Evolutionary conservation across 1,284 basidiomycete species (phyloP), one percentile per base, ranked within the genome.

Genomic region (Malassezia vespertilionis): DNA sequence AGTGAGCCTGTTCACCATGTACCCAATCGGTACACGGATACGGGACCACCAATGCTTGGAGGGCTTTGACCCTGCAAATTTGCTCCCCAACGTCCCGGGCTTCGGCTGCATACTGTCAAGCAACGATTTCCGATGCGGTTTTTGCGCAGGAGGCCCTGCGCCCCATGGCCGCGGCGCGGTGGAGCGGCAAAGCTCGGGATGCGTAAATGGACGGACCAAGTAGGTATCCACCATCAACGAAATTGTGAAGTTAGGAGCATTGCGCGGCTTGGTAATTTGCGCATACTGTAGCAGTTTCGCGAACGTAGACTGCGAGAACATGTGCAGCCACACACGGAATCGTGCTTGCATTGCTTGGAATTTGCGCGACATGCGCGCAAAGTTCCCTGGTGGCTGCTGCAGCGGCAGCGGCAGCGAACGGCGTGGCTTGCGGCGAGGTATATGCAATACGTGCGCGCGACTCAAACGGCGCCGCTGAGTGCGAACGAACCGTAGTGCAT

Each of bases 141-240:
- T 21, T 14, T 27, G 31, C 8, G 31, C 35, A 8, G 44, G 38
- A 10, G 46, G 46, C 23, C 34, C 47, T 12, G 47, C 40, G 26
- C 47, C 47, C 47, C 47, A 44, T 12, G 47, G 41, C 17, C 41
- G 35, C 18, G 41, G 47, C 23, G 47, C 41, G 5, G 47, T 32
- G 17, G 46, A 18, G 22, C 34, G 43, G 40, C 48, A 51, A 15
- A 40, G 39, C 27, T 44, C 48, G 23, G 48, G 48, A 17, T 36
- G 32, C 14, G 28, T 14, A 24, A 38, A 51, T 15, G 48, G 48
- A 8, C 48, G 42, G 15, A 41, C 33, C 8, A 51, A 22, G 33
- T 40, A 51, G 11, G 48, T 51, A 14, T 43, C 31, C n/a, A 26
- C 22, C 8, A 51, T 21, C 32, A 51, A 26, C 33, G 32, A 30